Evolutionary conservation across 148 eudicot species (phyloP), one percentile per base, ranked within the genome.

Genomic region (Selenicereus undatus): DNA sequence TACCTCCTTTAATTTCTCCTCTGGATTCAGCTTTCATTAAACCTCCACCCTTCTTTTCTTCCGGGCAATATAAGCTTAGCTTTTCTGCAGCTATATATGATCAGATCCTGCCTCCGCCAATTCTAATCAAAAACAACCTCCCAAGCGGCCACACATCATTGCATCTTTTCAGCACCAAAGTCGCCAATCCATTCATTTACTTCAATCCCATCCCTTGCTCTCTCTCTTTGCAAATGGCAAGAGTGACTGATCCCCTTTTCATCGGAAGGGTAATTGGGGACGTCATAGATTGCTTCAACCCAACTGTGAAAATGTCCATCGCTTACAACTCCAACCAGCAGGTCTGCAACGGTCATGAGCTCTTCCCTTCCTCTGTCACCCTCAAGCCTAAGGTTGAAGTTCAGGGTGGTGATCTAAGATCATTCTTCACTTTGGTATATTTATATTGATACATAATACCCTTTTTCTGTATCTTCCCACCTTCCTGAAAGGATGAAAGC

Each of bases 301-400:
- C 88, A 79, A 83, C 66, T 39, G 76, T 88, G 26, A 81, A 51
- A 76, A 88, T 88, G 86, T 81, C 83, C 54, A 83, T 88, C 42
- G 79, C 77, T 73, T 88, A 83, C 73, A 85, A 73, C 77, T 81
- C 84, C 5, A 87, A 69, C 77, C 84, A 85, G 79, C 86, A 86
- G 42, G 90, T 88, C 65, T 86, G 78, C 82, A 88, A 88, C 81
- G 90, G 90, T 26, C 90, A 88, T 83, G 90, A 88, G 18, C 79
- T 88, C 79, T 88, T 83, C 78, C 90, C 90, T 75, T 88, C 90
- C 48, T 30, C 74, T 77, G 86, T 88, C 80, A 83, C 88, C 60
- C 75, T 58, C 39, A 88, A 82, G 78, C 90, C 90, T 77, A 83
- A 79, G 82, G 86, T 88, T 79, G 88, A 81, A 73, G 88, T 88